phyloP scores from a whole-genome alignment of 192 early-diverging fungal genomes.

The Linnemannia hyalina region DNA sequence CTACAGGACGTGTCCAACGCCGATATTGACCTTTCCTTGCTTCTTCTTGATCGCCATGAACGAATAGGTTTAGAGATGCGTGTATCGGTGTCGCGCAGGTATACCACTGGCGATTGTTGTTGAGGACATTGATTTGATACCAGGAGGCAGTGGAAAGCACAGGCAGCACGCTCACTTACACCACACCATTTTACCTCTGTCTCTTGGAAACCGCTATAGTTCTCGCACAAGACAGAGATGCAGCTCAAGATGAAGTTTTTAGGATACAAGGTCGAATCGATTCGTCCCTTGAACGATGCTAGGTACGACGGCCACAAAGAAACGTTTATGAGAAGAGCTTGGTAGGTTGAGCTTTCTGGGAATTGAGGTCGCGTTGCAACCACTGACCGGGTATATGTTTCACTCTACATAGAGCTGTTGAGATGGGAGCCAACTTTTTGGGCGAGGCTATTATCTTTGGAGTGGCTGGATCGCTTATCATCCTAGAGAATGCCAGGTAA shows the following conservation, averaged over 20 bases:
- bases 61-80: conserved; percentile 67
- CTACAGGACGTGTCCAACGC: no score
- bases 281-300: conserved; percentile 83
- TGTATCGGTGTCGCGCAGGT: conserved; percentile 86
- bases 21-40: neutral
- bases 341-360: neutral
- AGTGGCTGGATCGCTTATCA: conserved; percentile 78
- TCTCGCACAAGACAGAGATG: conserved; percentile 84
- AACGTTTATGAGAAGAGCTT: neutral
- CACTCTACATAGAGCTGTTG: conserved; percentile 69
- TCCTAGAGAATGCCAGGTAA: conserved; percentile 79
- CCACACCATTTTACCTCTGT: neutral
- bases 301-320: conserved; percentile 47
- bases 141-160: neutral
- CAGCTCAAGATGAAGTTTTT: conserved; percentile 85
- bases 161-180: neutral
- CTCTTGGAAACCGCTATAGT: conserved; percentile 30
- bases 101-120: neutral
- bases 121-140: neutral
- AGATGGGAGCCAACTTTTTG: conserved; percentile 85
- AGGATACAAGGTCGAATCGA: conserved; percentile 80
- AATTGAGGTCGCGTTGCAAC: neutral
- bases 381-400: neutral
- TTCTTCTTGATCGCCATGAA: neutral
- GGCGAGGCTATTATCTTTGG: conserved; percentile 83